These are phyloP conservation scores for Teunomyces lycoperdinae DNA, from an alignment of 805 yeast genomes.

Conservation along the genomic window DNA sequence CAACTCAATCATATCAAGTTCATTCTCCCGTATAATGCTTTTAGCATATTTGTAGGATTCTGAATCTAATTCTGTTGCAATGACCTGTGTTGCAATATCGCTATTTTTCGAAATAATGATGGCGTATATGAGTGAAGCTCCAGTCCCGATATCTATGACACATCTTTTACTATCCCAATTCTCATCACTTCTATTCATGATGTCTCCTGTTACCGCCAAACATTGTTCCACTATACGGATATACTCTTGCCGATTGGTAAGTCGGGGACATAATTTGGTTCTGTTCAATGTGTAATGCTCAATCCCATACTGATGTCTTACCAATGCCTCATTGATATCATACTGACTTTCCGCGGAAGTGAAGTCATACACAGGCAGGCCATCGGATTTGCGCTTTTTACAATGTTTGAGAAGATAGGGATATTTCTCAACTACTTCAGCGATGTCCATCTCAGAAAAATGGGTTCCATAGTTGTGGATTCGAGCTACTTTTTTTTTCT, in stretches of 20 bases:
- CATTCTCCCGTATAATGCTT: neutral
- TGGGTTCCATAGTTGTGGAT: neutral
- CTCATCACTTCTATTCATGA: neutral
- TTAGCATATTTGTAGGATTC: conserved; percentile 11
- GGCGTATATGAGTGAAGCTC: conserved; percentile 18
- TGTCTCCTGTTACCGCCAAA: conserved; percentile 7
- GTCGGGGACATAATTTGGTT: conserved; percentile 16
- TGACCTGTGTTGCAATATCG: conserved; percentile 4
- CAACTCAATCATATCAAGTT: neutral
- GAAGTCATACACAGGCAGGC: conserved; percentile 10
- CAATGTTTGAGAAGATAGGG: conserved; percentile 5
- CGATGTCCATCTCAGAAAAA: neutral
- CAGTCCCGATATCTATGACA: conserved; percentile 20
- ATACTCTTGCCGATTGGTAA: conserved; percentile 18
- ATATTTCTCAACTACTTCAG: conserved; percentile 4
- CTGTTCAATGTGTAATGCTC: conserved; percentile 10
- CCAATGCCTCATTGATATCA: conserved; percentile 13
- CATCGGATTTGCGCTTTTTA: conserved; percentile 6
- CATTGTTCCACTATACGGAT: conserved; percentile 13
- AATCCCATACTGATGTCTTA: conserved; percentile 11
- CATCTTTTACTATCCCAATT: neutral
- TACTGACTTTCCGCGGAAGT: conserved; percentile 12
- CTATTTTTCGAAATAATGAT: conserved; percentile 9
- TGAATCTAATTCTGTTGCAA: conserved; percentile 16
- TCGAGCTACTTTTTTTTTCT: neutral